These are phyloP conservation scores for Trametes polyzona DNA, from an alignment of 1,284 basidiomycete species.

Conservation along the genomic window DNA sequence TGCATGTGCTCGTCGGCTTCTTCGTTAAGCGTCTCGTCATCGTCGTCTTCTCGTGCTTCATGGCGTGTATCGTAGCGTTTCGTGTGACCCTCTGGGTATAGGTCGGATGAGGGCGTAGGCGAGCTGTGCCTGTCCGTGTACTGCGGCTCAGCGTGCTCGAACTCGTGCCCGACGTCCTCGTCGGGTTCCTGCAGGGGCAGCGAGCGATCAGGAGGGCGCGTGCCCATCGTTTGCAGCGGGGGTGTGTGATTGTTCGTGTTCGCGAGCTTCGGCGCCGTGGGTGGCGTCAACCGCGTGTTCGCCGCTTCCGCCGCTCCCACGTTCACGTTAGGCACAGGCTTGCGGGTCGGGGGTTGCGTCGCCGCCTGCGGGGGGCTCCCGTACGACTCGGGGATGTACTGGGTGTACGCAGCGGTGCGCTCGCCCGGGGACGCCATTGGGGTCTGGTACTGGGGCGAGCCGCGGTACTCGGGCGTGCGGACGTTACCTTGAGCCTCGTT, in stretches of 20 bases:
- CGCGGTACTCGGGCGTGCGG: slow-evolving; percentile 53
- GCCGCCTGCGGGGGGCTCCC: slow-evolving; percentile 34
- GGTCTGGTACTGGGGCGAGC: slow-evolving; percentile 56
- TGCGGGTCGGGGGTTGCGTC: slow-evolving; percentile 36
- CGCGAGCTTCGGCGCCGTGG: slow-evolving; percentile 42
- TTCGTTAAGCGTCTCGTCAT: slow-evolving; percentile 53
- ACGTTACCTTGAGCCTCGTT: slow-evolving; percentile 34
- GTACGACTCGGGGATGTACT: slow-evolving; percentile 56
- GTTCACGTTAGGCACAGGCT: slow-evolving; percentile 23
- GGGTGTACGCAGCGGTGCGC: slow-evolving; percentile 50
- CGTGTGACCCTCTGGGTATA: slow-evolving; percentile 51
- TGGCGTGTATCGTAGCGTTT: slow-evolving; percentile 38
- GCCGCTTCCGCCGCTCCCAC: slow-evolving; percentile 25
- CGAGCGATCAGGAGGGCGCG: slow-evolving; percentile 71
- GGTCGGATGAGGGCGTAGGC: slow-evolving; percentile 59
- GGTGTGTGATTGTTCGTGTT: slow-evolving; percentile 57
- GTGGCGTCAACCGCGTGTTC: slow-evolving; percentile 46
- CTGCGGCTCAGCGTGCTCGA: slow-evolving; percentile 33
- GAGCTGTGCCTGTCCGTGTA: slow-evolving; percentile 45
- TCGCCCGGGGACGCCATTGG: slow-evolving; percentile 57
- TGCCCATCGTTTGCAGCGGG: slow-evolving; percentile 54
- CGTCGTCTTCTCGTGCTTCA: slow-evolving; percentile 36
- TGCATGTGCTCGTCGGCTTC: slow-evolving; percentile 40
- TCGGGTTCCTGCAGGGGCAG: slow-evolving; percentile 77
- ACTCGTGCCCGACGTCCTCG: slow-evolving; percentile 53